Base-by-base conservation (phyloP, 768 basidiomycete genomes). In the Piloderma croceum region DNA sequence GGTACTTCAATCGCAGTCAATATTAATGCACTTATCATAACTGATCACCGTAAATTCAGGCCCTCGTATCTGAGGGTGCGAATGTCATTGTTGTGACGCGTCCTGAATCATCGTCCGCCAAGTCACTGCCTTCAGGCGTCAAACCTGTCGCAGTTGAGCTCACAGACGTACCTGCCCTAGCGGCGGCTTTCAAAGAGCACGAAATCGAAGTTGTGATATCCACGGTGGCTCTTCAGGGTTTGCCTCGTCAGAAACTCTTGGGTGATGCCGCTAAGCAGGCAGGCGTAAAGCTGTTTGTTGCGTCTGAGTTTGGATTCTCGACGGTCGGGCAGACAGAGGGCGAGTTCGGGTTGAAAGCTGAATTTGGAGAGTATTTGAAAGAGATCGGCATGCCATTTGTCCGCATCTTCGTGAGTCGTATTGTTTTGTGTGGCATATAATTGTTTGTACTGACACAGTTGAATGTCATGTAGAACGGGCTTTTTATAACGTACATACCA, bases 271-370 rank as follows among this genome's bases (percentile, higher is more conserved):
- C 67, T 19, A 63, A 62, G 41, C 50, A 48, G 25, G 65, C 64
- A 1, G 58, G 52, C 1, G 62, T 68, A 15, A 61, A 62, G 45
- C 29, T 69, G 35, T 66, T 68, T 35, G 63, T 63, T n/a, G 63
- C 66, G 10, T 59, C 57, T 15, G 67, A 68, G 40, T 68, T 50
- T 22, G 62, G 66, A 17, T 52, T 63, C 22, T 21, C 24, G 29
- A 18, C 36, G 20, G n/a, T 20, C 23, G 22, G 38, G 15, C 25
- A 18, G 7, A 32, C 6, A 19, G 3, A 32, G n/a, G 37, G n/a
- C n/a, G n/a, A n/a, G n/a, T n/a, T n/a, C n/a, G n/a, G n/a, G n/a
- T n/a, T n/a, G n/a, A n/a, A n/a, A n/a, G n/a, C n/a, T n/a, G n/a
- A n/a, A n/a, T n/a, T n/a, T 13, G 27, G 31, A 64, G 63, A 57